These are phyloP conservation scores for Caryopteris hybrid DNA, from an alignment of 305 asterid genomes.

Conservation along the genomic window DNA sequence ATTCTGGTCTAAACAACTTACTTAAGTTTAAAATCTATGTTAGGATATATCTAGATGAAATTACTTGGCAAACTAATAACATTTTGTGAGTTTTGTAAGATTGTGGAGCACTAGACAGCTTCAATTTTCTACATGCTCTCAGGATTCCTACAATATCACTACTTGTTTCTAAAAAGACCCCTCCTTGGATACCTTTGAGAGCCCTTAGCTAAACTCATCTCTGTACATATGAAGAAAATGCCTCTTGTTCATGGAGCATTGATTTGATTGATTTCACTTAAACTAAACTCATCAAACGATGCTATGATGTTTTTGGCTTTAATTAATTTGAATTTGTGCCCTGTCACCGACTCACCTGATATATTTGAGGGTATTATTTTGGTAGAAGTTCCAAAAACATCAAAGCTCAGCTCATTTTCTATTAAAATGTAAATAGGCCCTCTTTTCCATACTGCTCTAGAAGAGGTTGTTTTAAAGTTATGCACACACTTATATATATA, in stretches of 20 bases:
- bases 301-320: background rate
- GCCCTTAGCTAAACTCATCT: background rate
- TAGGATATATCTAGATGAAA: background rate
- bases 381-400: background rate
- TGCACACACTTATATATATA: too few species aligned
- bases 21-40: constrained; percentile 7
- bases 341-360: background rate
- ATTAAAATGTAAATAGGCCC: background rate
- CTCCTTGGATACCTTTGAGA: background rate
- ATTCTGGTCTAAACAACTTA: background rate
- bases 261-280: constrained; percentile 1
- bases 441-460: background rate
- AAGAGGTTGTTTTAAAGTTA: background rate
- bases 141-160: constrained; percentile 1
- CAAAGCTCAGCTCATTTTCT: background rate
- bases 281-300: background rate
- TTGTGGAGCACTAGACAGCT: background rate
- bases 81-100: background rate
- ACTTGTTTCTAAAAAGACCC: constrained; percentile 3
- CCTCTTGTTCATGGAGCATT: background rate
- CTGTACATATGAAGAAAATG: background rate
- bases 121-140: background rate
- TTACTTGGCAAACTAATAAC: background rate
- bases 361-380: background rate
- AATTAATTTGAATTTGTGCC: background rate